Conservation (phyloP, 1,139 yeast genomes). For the Blastobotrys apis region DNA sequence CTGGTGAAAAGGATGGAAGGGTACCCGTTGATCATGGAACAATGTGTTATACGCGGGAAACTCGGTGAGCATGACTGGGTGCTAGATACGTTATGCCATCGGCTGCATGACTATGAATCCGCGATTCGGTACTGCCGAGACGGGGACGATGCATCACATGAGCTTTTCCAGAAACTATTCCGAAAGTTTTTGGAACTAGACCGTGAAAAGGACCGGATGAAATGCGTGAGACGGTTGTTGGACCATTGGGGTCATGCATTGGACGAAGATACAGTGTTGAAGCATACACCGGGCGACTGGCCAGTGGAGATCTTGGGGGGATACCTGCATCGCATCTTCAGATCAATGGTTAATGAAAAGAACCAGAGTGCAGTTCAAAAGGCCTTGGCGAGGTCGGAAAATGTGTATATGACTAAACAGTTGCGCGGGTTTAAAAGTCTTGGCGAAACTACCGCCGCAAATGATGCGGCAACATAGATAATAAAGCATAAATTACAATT, state of each 20-base stretch:
- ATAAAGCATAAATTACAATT: too few species aligned
- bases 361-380: conserved; percentile 23
- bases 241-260: conserved; percentile 32
- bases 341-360: conserved; percentile 23
- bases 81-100: conserved; percentile 32
- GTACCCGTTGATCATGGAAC: conserved; percentile 33
- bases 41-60: conserved; percentile 34
- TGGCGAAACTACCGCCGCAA: too few species aligned
- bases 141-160: conserved; percentile 22
- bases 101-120: conserved; percentile 35
- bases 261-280: conserved; percentile 31
- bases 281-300: conserved; percentile 35
- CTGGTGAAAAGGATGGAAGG: conserved; percentile 28
- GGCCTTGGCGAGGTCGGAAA: conserved; percentile 29
- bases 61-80: conserved; percentile 36
- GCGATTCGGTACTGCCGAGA: conserved; percentile 35
- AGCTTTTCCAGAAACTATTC: conserved; percentile 30
- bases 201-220: conserved; percentile 24
- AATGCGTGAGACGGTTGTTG: conserved; percentile 29
- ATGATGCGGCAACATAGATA: too few species aligned
- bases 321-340: conserved; percentile 27
- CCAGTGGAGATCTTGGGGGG: conserved; percentile 33
- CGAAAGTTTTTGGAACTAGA: conserved; percentile 28
- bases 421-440: conserved; percentile 3
- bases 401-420: conserved; percentile 18